Percentiles rank a stretch among this genome's conserved stretches.
These are phyloP conservation scores for Gentiana straminea DNA, from an alignment of 257 asterid genomes.

Conservation along the genomic window DNA sequence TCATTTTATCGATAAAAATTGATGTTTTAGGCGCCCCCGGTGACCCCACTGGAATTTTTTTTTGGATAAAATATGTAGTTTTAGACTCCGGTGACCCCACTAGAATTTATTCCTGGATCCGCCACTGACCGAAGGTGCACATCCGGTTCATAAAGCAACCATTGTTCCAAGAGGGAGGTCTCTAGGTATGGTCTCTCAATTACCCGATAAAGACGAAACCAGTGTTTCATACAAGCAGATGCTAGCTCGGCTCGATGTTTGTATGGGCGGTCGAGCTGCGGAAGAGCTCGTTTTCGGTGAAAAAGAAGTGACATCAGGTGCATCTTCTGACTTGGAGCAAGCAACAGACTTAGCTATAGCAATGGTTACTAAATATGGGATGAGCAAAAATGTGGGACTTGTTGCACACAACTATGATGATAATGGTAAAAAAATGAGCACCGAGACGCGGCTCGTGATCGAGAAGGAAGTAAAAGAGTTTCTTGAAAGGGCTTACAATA, in stretches of 20 bases:
- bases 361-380: slow-evolving; percentile 59
- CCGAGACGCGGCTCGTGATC: slow-evolving; percentile 65
- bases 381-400: slow-evolving; percentile 29
- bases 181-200: slow-evolving; percentile 72
- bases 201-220: slow-evolving; percentile 73
- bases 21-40: too few species aligned
- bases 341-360: slow-evolving; percentile 62
- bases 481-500: too few species aligned
- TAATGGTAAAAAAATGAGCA: slow-evolving; percentile 80
- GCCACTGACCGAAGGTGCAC: slow-evolving; percentile 41
- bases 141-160: slow-evolving; percentile 48
- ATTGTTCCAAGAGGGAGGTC: slow-evolving; percentile 42
- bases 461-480: slow-evolving; percentile 43
- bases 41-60: too few species aligned
- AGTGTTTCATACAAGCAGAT: slow-evolving; percentile 65
- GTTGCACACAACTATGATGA: slow-evolving; percentile 64
- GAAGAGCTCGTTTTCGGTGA: slow-evolving; percentile 82
- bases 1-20: too few species aligned
- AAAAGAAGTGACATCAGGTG: slow-evolving; percentile 69
- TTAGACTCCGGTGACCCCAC: too few species aligned
- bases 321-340: slow-evolving; percentile 56
- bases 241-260: slow-evolving; percentile 66
- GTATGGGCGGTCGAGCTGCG: slow-evolving; percentile 85
- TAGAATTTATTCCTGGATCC: too few species aligned
- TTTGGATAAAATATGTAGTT: too few species aligned